Evolutionary conservation across 2,329 filamentous ascomycete species (phyloP), one percentile per base, ranked within the genome.

Genomic region (Westerdykella ornata): DNA sequence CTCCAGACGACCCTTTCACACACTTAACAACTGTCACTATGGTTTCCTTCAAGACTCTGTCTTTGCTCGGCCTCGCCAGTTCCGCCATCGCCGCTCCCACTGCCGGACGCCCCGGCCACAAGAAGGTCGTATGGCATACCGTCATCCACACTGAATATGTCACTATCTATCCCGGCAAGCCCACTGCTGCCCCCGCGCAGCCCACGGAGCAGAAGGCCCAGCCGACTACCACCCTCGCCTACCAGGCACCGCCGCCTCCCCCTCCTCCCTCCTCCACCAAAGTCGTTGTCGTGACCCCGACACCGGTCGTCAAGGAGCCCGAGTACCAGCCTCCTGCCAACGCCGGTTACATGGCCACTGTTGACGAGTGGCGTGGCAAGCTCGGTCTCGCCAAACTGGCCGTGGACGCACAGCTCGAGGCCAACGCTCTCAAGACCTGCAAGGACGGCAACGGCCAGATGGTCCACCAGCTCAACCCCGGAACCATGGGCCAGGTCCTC

Each of bases 401-500:
- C 32, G 26, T 41, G 17, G 49, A 55, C 37, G 6, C 44, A 5
- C 47, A 47, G 39, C 59, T 62, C 42, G 45, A 57, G 48, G 30
- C 44, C 38, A 62, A 60, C 51, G 55, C 57, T 33, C 33, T 44
- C 33, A 48, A 59, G 38, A 47, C 44, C 30, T 56, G 55, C 38
- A 19, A 36, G 15, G 45, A 52, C n/a, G 46, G 55, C 38, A 52
- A 55, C 44, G 59, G 57, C 36, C n/a, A 49, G 19, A 63, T 63
- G 60, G 35, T 42, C 14, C 60, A 63, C 57, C 42, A 62, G 50
- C 57, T 61, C 35, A 55, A 57, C 56, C 29, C 47, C n/a, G 56
- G 57, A 31, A 51, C 56, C 31, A 49, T 37, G 40, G 57, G 47
- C 26, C 57, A 61, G 51, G 55, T 56, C 26, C 59, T 62, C 17